These are phyloP conservation scores for Geranium brycei DNA, from an alignment of 345 rosid species.

Conservation along the genomic window DNA sequence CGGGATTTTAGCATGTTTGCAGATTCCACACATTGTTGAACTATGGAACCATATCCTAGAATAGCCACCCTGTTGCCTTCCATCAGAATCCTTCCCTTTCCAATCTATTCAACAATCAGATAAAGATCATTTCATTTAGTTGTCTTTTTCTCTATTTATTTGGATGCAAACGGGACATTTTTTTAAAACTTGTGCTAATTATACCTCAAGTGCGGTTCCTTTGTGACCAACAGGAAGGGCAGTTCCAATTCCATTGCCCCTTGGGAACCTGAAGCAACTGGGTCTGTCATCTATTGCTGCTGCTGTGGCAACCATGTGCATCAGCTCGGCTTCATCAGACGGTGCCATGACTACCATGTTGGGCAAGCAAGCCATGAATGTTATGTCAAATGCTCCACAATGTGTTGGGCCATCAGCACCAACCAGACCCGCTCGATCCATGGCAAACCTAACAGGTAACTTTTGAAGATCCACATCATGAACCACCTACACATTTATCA, in stretches of 20 bases:
- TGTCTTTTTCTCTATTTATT: too few relatives aligned
- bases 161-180: not conserved
- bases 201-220: constrained; percentile 55
- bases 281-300: constrained; percentile 69
- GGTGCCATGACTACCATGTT: constrained; percentile 87
- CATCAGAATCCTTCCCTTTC: constrained; percentile 62
- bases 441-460: constrained; percentile 54
- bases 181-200: not conserved
- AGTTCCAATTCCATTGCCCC: constrained; percentile 59
- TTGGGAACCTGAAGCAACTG: constrained; percentile 71
- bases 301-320: constrained; percentile 75
- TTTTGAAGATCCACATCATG: constrained; percentile 78
- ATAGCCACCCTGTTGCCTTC: constrained; percentile 67
- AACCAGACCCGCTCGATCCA: constrained; percentile 66
- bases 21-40: constrained; percentile 59
- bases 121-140: too few relatives aligned
- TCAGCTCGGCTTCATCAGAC: constrained; percentile 65
- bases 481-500: constrained; percentile 29
- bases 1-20: constrained; percentile 29
- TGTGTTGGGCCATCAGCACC: constrained; percentile 81
- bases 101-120: constrained; percentile 30
- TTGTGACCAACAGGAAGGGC: constrained; percentile 40
- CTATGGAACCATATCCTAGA: constrained; percentile 68
- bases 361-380: constrained; percentile 70
- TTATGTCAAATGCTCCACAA: constrained; percentile 60